phyloP scores from a whole-genome alignment of 2,329 filamentous ascomycete species.

The Chaetomium sp. region DNA sequence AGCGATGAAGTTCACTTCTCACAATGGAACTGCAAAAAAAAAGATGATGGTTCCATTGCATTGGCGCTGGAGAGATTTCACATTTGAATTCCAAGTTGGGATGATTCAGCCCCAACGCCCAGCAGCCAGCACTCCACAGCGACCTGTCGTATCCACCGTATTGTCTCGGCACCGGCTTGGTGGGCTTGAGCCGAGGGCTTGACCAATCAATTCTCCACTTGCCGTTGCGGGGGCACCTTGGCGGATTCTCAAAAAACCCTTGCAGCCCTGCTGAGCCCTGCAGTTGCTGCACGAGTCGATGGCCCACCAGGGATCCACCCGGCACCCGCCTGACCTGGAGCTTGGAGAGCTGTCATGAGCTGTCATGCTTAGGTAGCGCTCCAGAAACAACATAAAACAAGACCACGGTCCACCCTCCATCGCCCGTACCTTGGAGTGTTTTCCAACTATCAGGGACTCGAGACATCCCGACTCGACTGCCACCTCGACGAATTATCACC shows the following conservation, averaged over 20 bases:
- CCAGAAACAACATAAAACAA: conserved; percentile 1
- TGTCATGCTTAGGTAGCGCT: too few relatives aligned
- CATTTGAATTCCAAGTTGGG: not conserved
- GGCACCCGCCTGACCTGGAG: not conserved
- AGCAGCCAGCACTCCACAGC: not conserved
- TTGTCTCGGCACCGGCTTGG: not conserved
- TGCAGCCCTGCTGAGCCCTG: conserved; percentile 3
- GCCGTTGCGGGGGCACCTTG: conserved; percentile 1
- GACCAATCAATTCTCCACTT: not conserved
- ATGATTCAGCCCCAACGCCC: not conserved
- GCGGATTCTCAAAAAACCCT: not conserved
- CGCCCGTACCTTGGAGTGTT: not conserved
- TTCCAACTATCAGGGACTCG: not conserved
- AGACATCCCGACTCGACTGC: not conserved
- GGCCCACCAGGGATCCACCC: not conserved
- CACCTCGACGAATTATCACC: not conserved
- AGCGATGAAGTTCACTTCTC: not conserved
- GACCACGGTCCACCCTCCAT: not conserved
- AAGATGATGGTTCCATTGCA: not conserved
- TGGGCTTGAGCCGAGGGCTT: not conserved
- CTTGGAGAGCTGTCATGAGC: too few relatives aligned
- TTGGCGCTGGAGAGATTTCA: not conserved
- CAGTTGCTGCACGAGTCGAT: not conserved
- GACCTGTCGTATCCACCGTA: conserved; percentile 5
- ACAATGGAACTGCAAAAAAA: not conserved